Evolutionary conservation across 441 rosid genomes (phyloP), one percentile per base, ranked within the genome.

Genomic region (Biscutella auriculata): DNA sequence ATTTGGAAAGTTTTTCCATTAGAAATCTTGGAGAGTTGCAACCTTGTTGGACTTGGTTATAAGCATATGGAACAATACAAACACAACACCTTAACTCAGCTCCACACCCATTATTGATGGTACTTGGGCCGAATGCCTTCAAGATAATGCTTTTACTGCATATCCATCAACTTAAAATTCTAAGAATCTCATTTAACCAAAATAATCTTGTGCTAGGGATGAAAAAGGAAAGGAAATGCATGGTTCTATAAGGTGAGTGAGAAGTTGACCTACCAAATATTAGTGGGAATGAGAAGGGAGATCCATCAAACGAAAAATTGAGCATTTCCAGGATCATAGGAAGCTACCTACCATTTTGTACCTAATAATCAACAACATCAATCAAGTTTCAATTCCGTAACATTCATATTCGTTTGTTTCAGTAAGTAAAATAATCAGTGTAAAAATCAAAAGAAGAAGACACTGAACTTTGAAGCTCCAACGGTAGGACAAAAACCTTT

Each of bases 21-120:
- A 92, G 60, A 92, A 92, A 11, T 97, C 98, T 62, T 92, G 94
- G 19, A 92, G 84, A 6, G 85, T 97, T 0, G 88, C 85, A 25
- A 86, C 87, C 48, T 92, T 92, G 73, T 92, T 85, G 2, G 87
- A 76, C 55, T 89, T 71, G 3, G 98, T 88, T 55, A 92, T 83
- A 34, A 92, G 72, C 51, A 84, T 74, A 68, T 92, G 98, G 85
- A 92, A 84, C 41, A 92, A 60, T 32, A 95, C 95, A 57, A 92
- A 86, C 21, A 91, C 87, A 50, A 94, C 97, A 64, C 97, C 98
- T 78, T 92, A 92, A 92, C 68, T 92, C 95, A 52, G 98, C 97
- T 34, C 98, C 98, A 11, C 98, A 79, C 0, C 97, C 96, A 13
- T 91, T 86, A 73, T 92, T 92, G 41, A 92, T 84, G 9, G 98